These are phyloP conservation scores for Rhodotorula taiwanensis DNA, from an alignment of 768 basidiomycete genomes.

Conservation along the genomic window DNA sequence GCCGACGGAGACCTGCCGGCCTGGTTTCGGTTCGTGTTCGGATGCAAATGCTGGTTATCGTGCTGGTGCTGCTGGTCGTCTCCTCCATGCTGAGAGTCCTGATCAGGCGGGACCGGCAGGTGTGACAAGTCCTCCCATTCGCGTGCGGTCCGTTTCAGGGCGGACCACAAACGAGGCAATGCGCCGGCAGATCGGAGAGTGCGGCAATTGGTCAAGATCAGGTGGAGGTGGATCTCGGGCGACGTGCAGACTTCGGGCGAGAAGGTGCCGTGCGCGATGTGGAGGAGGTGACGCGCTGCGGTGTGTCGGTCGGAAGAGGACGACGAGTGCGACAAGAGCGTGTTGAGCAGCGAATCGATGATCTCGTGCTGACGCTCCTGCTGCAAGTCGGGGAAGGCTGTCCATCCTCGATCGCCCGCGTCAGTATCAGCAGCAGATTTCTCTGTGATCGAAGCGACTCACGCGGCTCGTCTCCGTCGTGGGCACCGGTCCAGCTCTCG, in stretches of 20 bases:
- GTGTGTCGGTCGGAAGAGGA: conserved; percentile 58
- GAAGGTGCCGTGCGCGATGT: conserved; percentile 72
- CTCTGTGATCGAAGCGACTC: background rate
- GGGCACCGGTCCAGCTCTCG: conserved; percentile 33
- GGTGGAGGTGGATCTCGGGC: conserved; percentile 88
- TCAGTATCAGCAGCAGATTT: background rate
- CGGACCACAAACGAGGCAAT: conserved; percentile 70
- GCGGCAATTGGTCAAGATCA: conserved; percentile 91
- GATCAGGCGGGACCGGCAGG: background rate
- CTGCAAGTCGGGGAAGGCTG: conserved; percentile 74
- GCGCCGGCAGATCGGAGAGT: conserved; percentile 77
- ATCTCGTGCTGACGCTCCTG: conserved; percentile 60
- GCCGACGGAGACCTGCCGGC: background rate
- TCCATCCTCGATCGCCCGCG: background rate
- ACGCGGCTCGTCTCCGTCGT: conserved; percentile 25
- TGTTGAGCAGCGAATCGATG: conserved; percentile 73
- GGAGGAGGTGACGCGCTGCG: conserved; percentile 77
- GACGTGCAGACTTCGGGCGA: conserved; percentile 56
- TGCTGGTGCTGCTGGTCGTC: background rate
- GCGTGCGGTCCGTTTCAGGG: conserved; percentile 75
- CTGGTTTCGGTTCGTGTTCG: background rate
- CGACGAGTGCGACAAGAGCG: conserved; percentile 76
- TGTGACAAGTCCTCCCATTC: conserved; percentile 34
- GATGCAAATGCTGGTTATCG: background rate
- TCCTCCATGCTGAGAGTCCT: background rate